Evolutionary conservation across 2,329 filamentous ascomycete genomes (phyloP).

Genomic region (Alternaria novae-zelandiae): DNA sequence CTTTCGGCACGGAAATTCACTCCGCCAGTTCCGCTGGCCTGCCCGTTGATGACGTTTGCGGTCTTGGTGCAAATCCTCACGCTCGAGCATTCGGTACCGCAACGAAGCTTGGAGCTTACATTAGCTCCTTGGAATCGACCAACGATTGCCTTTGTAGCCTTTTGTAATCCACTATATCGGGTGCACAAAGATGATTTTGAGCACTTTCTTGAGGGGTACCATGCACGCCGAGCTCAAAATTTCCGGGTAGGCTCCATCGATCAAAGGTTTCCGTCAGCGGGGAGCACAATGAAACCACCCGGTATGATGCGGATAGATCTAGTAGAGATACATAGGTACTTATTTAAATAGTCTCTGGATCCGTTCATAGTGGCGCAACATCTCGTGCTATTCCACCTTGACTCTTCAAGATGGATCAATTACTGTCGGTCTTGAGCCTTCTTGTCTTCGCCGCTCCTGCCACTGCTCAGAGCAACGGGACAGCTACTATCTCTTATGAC

Average conservation of each 20-base stretch:
- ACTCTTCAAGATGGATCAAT: slow-evolving; percentile 27
- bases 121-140: slow-evolving; percentile 23
- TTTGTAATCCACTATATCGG: not conserved
- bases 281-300: slow-evolving; percentile 13
- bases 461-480: slow-evolving; percentile 23
- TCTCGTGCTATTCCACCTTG: not conserved
- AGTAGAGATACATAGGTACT: slow-evolving; percentile 4
- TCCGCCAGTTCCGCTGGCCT: slow-evolving; percentile 31
- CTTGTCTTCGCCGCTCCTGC: slow-evolving; percentile 20
- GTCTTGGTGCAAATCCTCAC: slow-evolving; percentile 12
- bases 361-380: not conserved
- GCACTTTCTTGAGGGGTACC: slow-evolving; percentile 12
- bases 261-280: slow-evolving; percentile 7
- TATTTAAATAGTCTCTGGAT: slow-evolving; percentile 14
- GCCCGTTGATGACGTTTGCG: slow-evolving; percentile 21
- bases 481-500: slow-evolving; percentile 34
- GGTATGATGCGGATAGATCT: slow-evolving; percentile 5
- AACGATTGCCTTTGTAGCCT: slow-evolving; percentile 21
- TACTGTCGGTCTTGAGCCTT: slow-evolving; percentile 19
- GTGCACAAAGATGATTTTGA: slow-evolving; percentile 7
- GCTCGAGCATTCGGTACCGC: slow-evolving; percentile 19
- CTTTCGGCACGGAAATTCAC: slow-evolving; percentile 30
- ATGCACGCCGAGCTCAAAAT: slow-evolving; percentile 20
- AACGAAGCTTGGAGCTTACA: slow-evolving; percentile 21
- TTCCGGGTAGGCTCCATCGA: slow-evolving; percentile 14